Evolutionary conservation across 1,284 basidiomycete species (phyloP).

Genomic region (Trichosporon ovoides): DNA sequence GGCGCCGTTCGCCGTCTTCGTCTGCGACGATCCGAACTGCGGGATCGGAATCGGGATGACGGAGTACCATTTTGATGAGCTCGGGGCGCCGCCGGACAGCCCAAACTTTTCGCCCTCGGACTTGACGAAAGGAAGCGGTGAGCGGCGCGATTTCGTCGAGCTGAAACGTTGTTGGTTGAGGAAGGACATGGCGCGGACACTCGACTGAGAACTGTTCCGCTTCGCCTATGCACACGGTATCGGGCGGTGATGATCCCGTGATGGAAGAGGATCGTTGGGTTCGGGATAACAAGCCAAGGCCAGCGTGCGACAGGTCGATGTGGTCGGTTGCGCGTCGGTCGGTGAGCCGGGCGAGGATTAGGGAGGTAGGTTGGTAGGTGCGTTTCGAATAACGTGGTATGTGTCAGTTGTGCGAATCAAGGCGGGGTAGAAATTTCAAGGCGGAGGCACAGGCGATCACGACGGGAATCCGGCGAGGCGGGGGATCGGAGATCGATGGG

Average conservation of each 20-base stretch:
- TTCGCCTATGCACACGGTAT: not conserved
- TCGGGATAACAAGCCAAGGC: too few relatives aligned
- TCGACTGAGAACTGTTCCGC: not conserved
- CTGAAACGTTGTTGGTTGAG: conserved; percentile 13
- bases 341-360: not conserved
- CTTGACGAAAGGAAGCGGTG: conserved; percentile 42
- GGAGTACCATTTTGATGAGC: conserved; percentile 34
- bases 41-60: conserved; percentile 44
- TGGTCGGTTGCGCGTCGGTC: not conserved
- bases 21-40: conserved; percentile 15
- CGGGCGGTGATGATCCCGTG: not conserved
- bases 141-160: conserved; percentile 36
- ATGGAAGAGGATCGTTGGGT: not conserved
- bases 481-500: too few relatives aligned
- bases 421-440: not conserved
- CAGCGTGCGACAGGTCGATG: too few relatives aligned
- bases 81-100: conserved; percentile 18
- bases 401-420: not conserved
- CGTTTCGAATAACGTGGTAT: not conserved
- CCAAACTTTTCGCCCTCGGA: conserved; percentile 39
- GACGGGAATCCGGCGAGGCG: too few relatives aligned
- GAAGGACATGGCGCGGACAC: conserved; percentile 1
- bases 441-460: too few relatives aligned
- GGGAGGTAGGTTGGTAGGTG: too few relatives aligned
- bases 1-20: conserved; percentile 20